Evolutionary conservation across 108 stramenopile species (phyloP).

Genomic region (Nitzschia inconspicua): DNA sequence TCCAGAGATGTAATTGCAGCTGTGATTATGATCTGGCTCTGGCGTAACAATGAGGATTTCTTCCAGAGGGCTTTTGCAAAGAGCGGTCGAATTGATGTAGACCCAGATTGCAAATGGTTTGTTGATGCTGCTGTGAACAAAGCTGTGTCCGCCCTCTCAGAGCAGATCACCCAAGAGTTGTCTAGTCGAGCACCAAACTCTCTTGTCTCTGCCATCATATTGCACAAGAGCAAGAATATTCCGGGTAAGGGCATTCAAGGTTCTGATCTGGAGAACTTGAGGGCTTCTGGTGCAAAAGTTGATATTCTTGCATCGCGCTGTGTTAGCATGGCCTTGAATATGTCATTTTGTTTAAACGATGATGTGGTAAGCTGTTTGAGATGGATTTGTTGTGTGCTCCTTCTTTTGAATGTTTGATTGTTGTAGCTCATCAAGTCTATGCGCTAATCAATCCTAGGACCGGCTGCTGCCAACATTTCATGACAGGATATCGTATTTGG

Average conservation of each 20-base stretch:
- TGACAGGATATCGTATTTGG: constrained; percentile 54
- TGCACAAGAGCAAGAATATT: constrained; percentile 13
- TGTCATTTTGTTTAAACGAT: constrained; percentile 39
- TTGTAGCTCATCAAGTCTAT: no score
- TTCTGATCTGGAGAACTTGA: constrained; percentile 4
- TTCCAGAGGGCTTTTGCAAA: constrained; percentile 60
- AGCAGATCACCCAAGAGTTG: constrained; percentile 24
- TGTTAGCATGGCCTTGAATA: constrained; percentile 51
- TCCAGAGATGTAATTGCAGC: constrained; percentile 50
- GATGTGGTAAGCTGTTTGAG: constrained; percentile 32
- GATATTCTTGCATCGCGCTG: constrained; percentile 36
- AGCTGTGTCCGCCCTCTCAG: constrained; percentile 34
- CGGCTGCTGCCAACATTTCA: constrained; percentile 52
- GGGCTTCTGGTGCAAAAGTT: constrained; percentile 4
- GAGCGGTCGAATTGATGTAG: constrained; percentile 52
- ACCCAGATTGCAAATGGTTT: constrained; percentile 68
- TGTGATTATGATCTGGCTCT: constrained; percentile 66
- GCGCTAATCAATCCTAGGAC: no score
- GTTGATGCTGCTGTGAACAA: constrained; percentile 51
- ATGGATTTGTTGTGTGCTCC: no score
- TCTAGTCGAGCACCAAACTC: constrained; percentile 8
- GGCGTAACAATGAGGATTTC: constrained; percentile 50
- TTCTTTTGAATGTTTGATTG: no score
- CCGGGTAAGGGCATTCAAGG: constrained; percentile 6
- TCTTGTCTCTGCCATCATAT: constrained; percentile 12